Evolutionary conservation across 192 early-diverging fungal species (phyloP).

Genomic region (Coemansia sp.): DNA sequence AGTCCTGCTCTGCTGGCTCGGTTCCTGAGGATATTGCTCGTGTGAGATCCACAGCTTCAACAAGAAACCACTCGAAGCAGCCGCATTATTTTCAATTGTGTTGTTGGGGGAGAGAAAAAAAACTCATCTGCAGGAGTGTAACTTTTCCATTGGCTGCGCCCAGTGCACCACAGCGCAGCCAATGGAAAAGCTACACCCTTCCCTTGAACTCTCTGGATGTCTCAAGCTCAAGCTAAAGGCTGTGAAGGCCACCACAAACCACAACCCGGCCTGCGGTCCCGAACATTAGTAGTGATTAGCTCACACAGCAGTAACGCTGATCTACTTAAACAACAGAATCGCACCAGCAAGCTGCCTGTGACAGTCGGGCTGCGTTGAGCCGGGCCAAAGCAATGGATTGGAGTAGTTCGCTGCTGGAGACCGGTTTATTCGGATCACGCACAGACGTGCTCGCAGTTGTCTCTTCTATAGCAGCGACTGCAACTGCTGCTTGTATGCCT

Average conservation of each 20-base stretch:
- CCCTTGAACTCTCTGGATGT: background rate
- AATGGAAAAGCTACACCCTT: conserved; percentile 17
- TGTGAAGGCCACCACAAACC: background rate
- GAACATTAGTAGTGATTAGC: too few species aligned
- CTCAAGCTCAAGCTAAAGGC: background rate
- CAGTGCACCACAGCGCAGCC: conserved; percentile 2
- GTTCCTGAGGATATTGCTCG: background rate
- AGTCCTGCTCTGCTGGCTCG: background rate
- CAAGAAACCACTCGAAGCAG: background rate
- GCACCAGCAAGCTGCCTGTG: too few species aligned
- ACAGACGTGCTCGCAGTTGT: conserved; percentile 4
- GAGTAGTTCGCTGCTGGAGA: too few species aligned
- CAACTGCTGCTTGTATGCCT: conserved; percentile 68
- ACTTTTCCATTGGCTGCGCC: conserved; percentile 1
- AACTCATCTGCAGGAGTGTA: background rate
- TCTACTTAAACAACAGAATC: too few species aligned
- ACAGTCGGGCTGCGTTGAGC: too few species aligned
- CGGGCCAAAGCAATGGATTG: too few species aligned
- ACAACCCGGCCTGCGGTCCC: too few species aligned
- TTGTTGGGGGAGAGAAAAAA: background rate
- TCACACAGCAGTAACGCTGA: too few species aligned
- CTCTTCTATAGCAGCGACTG: conserved; percentile 49
- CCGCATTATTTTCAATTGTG: background rate
- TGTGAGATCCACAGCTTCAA: background rate
- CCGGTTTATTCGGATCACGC: background rate